phyloP scores from a whole-genome alignment of 371 early-diverging fungal species.

The Saksenaea vasiformis region DNA sequence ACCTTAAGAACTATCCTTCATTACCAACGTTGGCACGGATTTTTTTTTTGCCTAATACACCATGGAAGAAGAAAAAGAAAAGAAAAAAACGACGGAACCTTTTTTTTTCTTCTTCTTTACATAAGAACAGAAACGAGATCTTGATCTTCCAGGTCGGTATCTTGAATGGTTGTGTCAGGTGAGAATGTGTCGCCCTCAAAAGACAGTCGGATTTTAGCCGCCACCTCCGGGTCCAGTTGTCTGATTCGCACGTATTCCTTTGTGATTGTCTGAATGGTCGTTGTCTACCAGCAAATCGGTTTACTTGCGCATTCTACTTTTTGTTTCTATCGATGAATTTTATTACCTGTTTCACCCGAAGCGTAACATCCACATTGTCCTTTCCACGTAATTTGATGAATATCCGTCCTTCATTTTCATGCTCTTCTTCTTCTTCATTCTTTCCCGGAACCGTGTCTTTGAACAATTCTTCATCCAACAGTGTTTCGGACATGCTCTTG shows the following conservation, averaged over 20 bases:
- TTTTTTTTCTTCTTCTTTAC: neutral
- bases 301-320: neutral
- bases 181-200: slow-evolving; percentile 41
- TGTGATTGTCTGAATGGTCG: slow-evolving; percentile 4
- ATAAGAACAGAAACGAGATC: slow-evolving; percentile 36
- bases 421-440: neutral
- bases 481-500: slow-evolving; percentile 3
- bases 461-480: slow-evolving; percentile 7
- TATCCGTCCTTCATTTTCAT: slow-evolving; percentile 17
- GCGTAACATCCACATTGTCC: slow-evolving; percentile 25
- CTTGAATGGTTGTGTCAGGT: slow-evolving; percentile 21
- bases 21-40: no score
- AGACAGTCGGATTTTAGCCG: slow-evolving; percentile 19
- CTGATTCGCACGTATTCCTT: slow-evolving; percentile 9
- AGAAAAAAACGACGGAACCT: neutral
- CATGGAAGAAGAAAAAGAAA: neutral
- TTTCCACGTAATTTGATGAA: slow-evolving; percentile 30
- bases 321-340: neutral
- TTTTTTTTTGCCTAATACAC: no score
- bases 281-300: neutral
- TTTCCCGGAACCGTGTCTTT: neutral
- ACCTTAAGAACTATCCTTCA: no score
- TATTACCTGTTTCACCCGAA: slow-evolving; percentile 41
- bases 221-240: slow-evolving; percentile 3
- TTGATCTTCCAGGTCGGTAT: slow-evolving; percentile 41